phyloP scores from a whole-genome alignment of 2,329 filamentous ascomycete genomes.

The Epichloe uncinata region DNA sequence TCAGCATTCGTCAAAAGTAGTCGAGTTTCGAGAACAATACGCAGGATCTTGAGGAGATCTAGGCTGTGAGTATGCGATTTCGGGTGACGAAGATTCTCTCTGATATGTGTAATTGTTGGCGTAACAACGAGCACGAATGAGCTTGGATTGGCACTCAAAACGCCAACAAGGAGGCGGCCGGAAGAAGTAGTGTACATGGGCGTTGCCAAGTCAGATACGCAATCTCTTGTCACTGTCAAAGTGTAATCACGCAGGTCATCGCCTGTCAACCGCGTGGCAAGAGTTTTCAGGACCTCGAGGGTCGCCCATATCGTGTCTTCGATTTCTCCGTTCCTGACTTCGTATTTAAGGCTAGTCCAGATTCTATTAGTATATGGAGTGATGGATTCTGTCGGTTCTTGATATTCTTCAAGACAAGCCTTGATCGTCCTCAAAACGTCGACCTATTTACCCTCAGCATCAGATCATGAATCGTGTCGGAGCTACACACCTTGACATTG shows the following conservation, averaged over 20 bases:
- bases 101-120: slow-evolving; percentile 34
- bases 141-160: slow-evolving; percentile 32
- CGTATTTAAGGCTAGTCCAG: slow-evolving; percentile 49
- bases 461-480: neutral
- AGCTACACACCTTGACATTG: slow-evolving; percentile 35
- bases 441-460: slow-evolving; percentile 20
- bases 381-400: slow-evolving; percentile 31
- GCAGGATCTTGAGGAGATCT: slow-evolving; percentile 38
- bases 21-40: slow-evolving; percentile 35
- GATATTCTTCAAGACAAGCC: slow-evolving; percentile 38
- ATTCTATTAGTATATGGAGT: slow-evolving; percentile 36
- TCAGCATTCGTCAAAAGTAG: slow-evolving; percentile 23
- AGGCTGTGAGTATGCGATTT: slow-evolving; percentile 36
- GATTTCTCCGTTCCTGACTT: slow-evolving; percentile 47
- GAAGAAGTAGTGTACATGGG: slow-evolving; percentile 38
- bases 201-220: slow-evolving; percentile 38
- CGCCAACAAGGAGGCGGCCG: slow-evolving; percentile 37
- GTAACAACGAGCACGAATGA: slow-evolving; percentile 36
- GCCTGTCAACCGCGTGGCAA: slow-evolving; percentile 32
- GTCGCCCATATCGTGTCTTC: slow-evolving; percentile 44
- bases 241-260: slow-evolving; percentile 33
- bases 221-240: slow-evolving; percentile 36
- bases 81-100: slow-evolving; percentile 35
- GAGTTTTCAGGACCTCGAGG: slow-evolving; percentile 37
- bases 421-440: slow-evolving; percentile 44